Evolutionary conservation across 495 filamentous ascomycete species (phyloP).

Genomic region (Letharia columbiana): DNA sequence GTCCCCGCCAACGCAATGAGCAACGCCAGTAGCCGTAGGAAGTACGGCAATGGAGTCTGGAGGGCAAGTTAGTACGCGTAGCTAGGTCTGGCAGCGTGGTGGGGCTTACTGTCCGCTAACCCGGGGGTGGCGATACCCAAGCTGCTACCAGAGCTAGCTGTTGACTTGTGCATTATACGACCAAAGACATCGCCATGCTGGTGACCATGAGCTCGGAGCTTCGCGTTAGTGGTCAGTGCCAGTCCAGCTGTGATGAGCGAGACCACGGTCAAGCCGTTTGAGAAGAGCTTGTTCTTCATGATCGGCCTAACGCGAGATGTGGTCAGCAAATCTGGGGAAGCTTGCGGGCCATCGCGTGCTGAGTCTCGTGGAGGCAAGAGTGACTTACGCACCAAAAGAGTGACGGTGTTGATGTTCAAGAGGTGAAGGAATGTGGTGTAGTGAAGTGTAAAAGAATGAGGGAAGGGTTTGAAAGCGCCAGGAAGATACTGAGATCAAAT

Average conservation of each 20-base stretch:
- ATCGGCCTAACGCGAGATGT: not conserved
- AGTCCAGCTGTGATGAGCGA: constrained; percentile 5
- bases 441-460: constrained; percentile 17
- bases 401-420: constrained; percentile 2
- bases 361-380: not conserved
- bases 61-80: not conserved
- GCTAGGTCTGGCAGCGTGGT: too few species aligned
- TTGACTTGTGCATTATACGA: constrained; percentile 15
- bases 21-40: not conserved
- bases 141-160: constrained; percentile 17
- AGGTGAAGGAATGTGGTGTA: constrained; percentile 17
- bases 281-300: constrained; percentile 17
- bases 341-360: not conserved
- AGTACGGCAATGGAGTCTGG: not conserved
- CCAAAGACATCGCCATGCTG: constrained; percentile 21
- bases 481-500: constrained; percentile 6
- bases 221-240: constrained; percentile 8
- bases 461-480: not conserved
- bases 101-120: not conserved
- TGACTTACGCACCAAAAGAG: constrained; percentile 5
- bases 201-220: constrained; percentile 25
- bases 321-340: not conserved
- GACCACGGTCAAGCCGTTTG: constrained; percentile 9
- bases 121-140: not conserved
- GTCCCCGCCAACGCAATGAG: not conserved